Conservation (phyloP, 768 basidiomycete genomes). For the Mycena sanguinolenta region DNA sequence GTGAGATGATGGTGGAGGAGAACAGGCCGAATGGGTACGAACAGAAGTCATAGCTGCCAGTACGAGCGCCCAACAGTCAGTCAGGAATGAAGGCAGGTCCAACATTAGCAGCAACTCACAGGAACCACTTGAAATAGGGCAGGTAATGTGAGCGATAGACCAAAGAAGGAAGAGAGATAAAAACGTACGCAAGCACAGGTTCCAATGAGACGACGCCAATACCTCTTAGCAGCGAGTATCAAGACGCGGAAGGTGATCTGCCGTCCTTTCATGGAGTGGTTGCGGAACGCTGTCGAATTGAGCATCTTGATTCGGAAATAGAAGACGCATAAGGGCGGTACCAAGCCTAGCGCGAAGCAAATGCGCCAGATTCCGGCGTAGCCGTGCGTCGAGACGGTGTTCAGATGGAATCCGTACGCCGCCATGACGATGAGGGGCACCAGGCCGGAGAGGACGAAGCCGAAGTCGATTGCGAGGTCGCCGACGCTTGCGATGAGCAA, state of each 20-base stretch:
- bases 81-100: not conserved
- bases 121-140: not conserved
- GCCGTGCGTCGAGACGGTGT: not conserved
- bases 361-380: constrained; percentile 1
- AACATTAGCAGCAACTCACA: not conserved
- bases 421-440: constrained; percentile 3
- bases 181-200: constrained; percentile 5
- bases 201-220: not conserved
- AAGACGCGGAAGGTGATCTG: not conserved
- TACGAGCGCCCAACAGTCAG: not conserved
- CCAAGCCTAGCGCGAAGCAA: not conserved
- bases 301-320: constrained; percentile 2
- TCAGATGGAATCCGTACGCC: not conserved
- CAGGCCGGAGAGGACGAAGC: constrained; percentile 4
- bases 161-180: not conserved
- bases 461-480: not conserved
- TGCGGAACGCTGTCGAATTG: not conserved
- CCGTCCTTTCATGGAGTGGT: not conserved
- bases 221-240: not conserved
- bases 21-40: constrained; percentile 4
- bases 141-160: not conserved
- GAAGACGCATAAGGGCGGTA: not conserved
- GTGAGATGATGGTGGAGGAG: not conserved
- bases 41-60: not conserved
- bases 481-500: not conserved